These are phyloP conservation scores for Blastobotrys americana DNA, from an alignment of 805 yeast species.

Conservation along the genomic window DNA sequence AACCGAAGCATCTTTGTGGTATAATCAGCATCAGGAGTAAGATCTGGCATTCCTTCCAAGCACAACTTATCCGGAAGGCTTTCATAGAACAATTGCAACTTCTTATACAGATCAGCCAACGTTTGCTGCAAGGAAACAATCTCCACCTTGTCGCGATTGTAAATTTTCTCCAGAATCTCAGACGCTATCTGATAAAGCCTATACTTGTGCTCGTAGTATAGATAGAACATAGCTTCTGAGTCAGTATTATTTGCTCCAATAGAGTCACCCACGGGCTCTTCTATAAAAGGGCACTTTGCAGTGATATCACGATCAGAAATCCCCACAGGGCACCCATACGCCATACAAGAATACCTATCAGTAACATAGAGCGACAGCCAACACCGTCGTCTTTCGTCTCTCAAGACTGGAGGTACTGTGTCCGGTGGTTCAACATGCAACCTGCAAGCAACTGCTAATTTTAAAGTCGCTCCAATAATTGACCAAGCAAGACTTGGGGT, in stretches of 20 bases:
- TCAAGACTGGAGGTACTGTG: background rate
- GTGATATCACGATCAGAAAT: constrained; percentile 11
- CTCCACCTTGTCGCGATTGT: constrained; percentile 10
- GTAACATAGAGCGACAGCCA: constrained; percentile 13
- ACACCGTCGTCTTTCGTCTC: constrained; percentile 10
- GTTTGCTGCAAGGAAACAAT: constrained; percentile 10
- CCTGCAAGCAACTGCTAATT: constrained; percentile 9
- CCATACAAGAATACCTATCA: constrained; percentile 12
- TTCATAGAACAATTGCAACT: constrained; percentile 9
- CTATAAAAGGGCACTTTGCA: constrained; percentile 8
- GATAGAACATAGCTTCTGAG: constrained; percentile 1
- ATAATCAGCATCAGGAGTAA: background rate
- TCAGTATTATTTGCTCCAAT: too few relatives aligned
- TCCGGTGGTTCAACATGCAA: constrained; percentile 9
- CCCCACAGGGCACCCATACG: constrained; percentile 14
- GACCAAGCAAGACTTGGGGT: constrained; percentile 12
- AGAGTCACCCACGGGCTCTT: too few relatives aligned
- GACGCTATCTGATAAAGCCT: constrained; percentile 10
- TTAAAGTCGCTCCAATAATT: constrained; percentile 6
- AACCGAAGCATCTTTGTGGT: constrained; percentile 5
- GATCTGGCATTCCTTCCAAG: constrained; percentile 7
- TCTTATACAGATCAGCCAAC: constrained; percentile 3
- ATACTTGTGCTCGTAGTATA: constrained; percentile 6
- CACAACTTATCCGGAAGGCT: constrained; percentile 7
- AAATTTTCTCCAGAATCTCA: constrained; percentile 9